Conservation (phyloP, 495 filamentous ascomycete species). For the Daldinia grandis region DNA sequence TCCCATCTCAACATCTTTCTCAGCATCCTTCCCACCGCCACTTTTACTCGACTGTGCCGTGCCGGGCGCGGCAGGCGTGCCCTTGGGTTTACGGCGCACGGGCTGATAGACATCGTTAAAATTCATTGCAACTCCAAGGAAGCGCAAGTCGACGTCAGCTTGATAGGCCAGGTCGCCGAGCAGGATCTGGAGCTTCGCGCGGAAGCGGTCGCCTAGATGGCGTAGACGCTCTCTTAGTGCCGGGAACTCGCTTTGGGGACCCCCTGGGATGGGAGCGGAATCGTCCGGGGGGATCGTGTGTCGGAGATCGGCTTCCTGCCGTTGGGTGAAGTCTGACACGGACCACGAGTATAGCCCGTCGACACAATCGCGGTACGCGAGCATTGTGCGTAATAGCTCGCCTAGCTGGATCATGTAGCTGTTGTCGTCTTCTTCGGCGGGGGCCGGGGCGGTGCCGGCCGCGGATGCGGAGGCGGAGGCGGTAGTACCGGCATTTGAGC, state of each 20-base stretch:
- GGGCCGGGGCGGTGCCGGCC: constrained; percentile 37
- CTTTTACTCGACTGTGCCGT: neutral
- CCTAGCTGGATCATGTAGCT: constrained; percentile 91
- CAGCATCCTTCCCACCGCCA: neutral
- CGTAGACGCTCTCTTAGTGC: constrained; percentile 75
- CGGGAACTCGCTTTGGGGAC: constrained; percentile 67
- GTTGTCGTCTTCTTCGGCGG: constrained; percentile 68
- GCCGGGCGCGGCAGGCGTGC: constrained; percentile 24
- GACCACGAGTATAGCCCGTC: constrained; percentile 94
- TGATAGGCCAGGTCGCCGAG: constrained; percentile 92
- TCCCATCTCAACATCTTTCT: neutral
- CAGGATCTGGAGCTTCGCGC: constrained; percentile 75
- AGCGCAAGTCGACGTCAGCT: constrained; percentile 93
- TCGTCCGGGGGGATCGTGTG: constrained; percentile 67
- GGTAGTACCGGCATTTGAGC: constrained; percentile 40
- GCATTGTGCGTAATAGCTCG: constrained; percentile 92
- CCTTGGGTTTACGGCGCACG: constrained; percentile 64
- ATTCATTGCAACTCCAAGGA: constrained; percentile 96
- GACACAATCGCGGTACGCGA: constrained; percentile 90
- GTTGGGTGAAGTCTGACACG: constrained; percentile 89
- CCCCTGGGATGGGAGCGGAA: constrained; percentile 45
- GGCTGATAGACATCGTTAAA: constrained; percentile 97
- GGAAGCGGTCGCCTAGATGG: constrained; percentile 77
- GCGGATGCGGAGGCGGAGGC: constrained; percentile 50
- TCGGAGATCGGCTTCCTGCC: constrained; percentile 82